Evolutionary conservation across 305 asterid species (phyloP), one percentile per base, ranked within the genome.

Genomic region (Galium porrigens): DNA sequence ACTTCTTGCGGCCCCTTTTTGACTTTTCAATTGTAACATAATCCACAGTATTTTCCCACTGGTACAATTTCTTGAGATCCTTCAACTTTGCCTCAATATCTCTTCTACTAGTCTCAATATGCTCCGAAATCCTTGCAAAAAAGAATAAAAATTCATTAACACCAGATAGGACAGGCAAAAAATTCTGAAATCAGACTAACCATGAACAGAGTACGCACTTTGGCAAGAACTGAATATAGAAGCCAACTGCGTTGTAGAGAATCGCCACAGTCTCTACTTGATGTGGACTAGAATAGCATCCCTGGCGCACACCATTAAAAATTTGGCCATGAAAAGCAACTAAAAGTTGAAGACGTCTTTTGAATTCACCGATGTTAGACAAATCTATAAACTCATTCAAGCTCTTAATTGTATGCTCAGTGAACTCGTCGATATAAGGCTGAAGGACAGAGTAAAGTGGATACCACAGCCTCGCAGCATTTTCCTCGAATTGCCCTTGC

Each of bases 391-490:
- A 87, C 71, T 90, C 97, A 66, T 84, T 81, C 79, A 94, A 71
- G 83, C 96, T 84, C 75, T 80, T 85, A 36, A 84, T 76, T 14
- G 84, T 81, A 61, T 77, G 77, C 71, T 65, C 73, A 64, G 68
- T 81, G 73, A 80, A 80, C 49, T 72, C 84, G 69, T 72, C 78
- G 68, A 57, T 65, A 70, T 72, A 84, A 65, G 69, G 84, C 22
- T 59, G 89, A 67, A 92, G 87, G 63, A 92, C 83, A 5, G 95
- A 78, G 76, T 81, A 86, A 70, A 94, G 72, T 14, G 99, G 97
- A 70, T 87, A 89, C 99, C 97, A 94, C 36, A 92, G 83, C 92
- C 84, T 85, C 64, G 86, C 90, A 66, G 94, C 95, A 78, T 87
- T 84, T 51, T 64, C 79, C 68, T 87, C 95, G 64, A 87, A 84